A percentile compares a stretch with the other conserved stretches of the same genome.
These are phyloP conservation scores for Penicillium concentricum DNA, from an alignment of 2,329 filamentous ascomycete genomes.

Conservation along the genomic window DNA sequence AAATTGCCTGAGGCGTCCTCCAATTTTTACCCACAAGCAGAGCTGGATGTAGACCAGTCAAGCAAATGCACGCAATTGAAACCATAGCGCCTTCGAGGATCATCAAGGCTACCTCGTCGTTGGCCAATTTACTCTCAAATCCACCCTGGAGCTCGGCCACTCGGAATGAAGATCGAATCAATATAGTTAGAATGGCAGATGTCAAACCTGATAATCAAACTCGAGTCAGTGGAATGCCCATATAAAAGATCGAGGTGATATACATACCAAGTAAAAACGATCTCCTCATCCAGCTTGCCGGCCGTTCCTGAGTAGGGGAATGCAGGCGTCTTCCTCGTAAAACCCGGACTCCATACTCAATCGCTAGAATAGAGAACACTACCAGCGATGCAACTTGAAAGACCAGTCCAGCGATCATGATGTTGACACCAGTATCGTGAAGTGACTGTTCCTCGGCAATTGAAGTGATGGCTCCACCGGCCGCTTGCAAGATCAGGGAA, in stretches of 20 bases:
- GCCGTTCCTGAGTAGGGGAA: neutral
- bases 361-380: slow-evolving; percentile 6
- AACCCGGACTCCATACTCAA: slow-evolving; percentile 7
- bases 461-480: slow-evolving; percentile 53
- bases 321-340: neutral
- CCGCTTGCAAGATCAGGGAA: slow-evolving; percentile 56
- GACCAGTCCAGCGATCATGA: slow-evolving; percentile 12
- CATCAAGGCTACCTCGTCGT: slow-evolving; percentile 53
- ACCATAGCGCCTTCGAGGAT: slow-evolving; percentile 57
- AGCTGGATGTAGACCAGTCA: slow-evolving; percentile 52
- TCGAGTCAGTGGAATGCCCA: neutral
- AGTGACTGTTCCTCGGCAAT: slow-evolving; percentile 18
- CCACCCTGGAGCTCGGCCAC: slow-evolving; percentile 52
- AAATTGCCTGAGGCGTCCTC: neutral
- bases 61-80: slow-evolving; percentile 42
- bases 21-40: slow-evolving; percentile 14
- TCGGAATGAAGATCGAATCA: slow-evolving; percentile 51
- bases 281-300: neutral
- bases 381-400: slow-evolving; percentile 10
- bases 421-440: slow-evolving; percentile 17
- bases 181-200: slow-evolving; percentile 46
- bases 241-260: neutral
- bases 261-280: slow-evolving; percentile 1
- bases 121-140: slow-evolving; percentile 49
- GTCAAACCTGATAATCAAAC: slow-evolving; percentile 28